Base-by-base conservation (phyloP, 1,139 yeast genomes). In the Geotrichum restrictum region DNA sequence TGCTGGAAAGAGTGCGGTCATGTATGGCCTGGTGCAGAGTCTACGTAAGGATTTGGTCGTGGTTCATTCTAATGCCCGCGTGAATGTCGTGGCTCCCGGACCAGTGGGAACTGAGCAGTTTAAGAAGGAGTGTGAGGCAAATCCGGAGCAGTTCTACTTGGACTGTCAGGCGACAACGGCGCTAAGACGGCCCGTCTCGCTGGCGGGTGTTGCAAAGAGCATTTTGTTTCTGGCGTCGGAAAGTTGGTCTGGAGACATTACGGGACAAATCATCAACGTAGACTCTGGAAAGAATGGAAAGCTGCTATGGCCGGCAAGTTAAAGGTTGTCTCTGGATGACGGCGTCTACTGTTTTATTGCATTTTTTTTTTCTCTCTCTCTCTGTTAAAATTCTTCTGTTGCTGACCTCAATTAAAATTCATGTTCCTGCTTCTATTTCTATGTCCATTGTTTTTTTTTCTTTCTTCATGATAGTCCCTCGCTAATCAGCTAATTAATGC, bases 161-260 rank as follows among this genome's bases (percentile, higher is more conserved):
- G 57, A 54, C 37, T 51, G 55, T 16, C 46, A 48, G 44, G 57
- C 57, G 5, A 54, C 57, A 13, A 54, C 57, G 8, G 52, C 57
- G 1, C 37, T 54, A 5, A 48, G 48, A 19, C 42, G 53, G 10
- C 57, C 57, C 1, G 55, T 52, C 8, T 33, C 42, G 18, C 16
- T 54, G 13, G 51, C 41, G 18, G 53, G 53, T 1, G 57, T 54
- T 8, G 57, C 55, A 18, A 43, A 45, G 32, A 43, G 48, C 32
- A 54, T 54, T 42, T 8, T 54, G 47, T 54, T 54, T 36, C 21
- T 54, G 43, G 55, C 55, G 19, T 46, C 55, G n/a, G 55, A 54
- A 34, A 49, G 34, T 24, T 54, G 57, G 57, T 42, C 53, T 29
- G 51, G 55, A 2, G 52, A 54, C 34, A 52, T 54, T n/a, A 54